Conservation (phyloP, 73 alveolate genomes). For the Symbiodinium pilosum region DNA sequence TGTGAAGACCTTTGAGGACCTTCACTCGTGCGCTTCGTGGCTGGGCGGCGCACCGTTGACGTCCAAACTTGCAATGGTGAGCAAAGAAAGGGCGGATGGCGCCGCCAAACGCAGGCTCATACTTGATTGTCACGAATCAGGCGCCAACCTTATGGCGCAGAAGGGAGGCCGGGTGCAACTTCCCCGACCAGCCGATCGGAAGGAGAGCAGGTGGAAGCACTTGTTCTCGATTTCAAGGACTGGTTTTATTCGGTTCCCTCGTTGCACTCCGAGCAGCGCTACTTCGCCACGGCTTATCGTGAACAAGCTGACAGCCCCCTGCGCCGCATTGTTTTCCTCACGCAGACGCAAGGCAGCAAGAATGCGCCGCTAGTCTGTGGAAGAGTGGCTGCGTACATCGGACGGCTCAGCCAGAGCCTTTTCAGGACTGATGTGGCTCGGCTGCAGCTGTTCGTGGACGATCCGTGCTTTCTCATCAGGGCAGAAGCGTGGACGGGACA, state of each 20-base stretch:
- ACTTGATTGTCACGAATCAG: slow-evolving; percentile 14
- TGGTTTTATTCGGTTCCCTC: slow-evolving; percentile 44
- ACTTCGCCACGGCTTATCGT: neutral
- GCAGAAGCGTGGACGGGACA: neutral
- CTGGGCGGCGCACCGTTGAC: neutral
- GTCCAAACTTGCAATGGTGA: slow-evolving; percentile 57
- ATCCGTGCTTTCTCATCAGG: slow-evolving; percentile 6
- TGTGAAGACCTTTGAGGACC: neutral
- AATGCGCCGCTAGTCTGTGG: slow-evolving; percentile 50
- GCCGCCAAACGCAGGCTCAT: slow-evolving; percentile 17
- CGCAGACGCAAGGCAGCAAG: slow-evolving; percentile 47
- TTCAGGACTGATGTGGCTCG: neutral
- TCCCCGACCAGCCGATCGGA: neutral
- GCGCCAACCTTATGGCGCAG: neutral
- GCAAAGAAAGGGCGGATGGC: slow-evolving; percentile 1
- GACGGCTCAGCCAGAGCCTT: neutral
- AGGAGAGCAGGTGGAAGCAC: neutral
- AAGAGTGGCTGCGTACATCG: slow-evolving; percentile 23
- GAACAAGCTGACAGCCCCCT: neutral
- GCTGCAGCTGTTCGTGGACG: slow-evolving; percentile 54
- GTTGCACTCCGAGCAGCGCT: neutral
- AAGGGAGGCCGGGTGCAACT: neutral
- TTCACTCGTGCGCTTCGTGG: neutral
- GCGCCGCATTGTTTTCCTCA: neutral
- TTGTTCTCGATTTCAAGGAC: slow-evolving; percentile 16